Evolutionary conservation across 129 eudicot genomes (phyloP).

Genomic region (Glebionis coronaria): DNA sequence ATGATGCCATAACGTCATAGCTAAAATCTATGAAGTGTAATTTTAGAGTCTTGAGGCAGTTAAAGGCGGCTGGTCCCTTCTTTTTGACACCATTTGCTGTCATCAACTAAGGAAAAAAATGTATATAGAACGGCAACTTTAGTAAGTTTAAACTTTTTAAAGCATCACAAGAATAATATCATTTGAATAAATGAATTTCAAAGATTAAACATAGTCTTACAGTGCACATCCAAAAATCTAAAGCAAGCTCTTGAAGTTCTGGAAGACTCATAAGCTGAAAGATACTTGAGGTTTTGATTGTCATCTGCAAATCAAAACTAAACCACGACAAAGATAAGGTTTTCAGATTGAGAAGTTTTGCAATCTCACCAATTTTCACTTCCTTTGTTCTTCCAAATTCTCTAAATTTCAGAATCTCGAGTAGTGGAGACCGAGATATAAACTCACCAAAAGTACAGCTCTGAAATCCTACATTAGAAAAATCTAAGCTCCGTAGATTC

Average conservation of each 20-base stretch:
- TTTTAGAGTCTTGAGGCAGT: constrained; percentile 11
- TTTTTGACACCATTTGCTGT: neutral
- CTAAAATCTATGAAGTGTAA: neutral
- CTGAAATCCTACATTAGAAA: neutral
- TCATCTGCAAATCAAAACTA: too few relatives aligned
- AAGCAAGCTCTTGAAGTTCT: neutral
- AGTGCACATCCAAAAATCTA: neutral
- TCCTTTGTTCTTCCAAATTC: neutral
- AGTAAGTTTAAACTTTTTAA: constrained; percentile 4
- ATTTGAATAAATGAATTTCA: neutral
- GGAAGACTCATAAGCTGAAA: neutral
- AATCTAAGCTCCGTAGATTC: constrained; percentile 14
- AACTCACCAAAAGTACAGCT: neutral
- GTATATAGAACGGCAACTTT: neutral
- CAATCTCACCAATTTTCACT: constrained; percentile 2
- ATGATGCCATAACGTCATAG: neutral
- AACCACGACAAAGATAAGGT: neutral
- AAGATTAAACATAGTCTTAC: neutral
- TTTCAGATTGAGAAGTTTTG: constrained; percentile 7
- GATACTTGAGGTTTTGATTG: neutral
- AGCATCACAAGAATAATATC: neutral
- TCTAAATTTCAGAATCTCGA: constrained; percentile 9
- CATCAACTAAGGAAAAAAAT: neutral
- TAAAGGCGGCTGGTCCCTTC: neutral
- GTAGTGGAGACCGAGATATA: constrained; percentile 9